Base-by-base conservation (phyloP, 1,139 yeast genomes). In the Protomyces arabidopsidicola region DNA sequence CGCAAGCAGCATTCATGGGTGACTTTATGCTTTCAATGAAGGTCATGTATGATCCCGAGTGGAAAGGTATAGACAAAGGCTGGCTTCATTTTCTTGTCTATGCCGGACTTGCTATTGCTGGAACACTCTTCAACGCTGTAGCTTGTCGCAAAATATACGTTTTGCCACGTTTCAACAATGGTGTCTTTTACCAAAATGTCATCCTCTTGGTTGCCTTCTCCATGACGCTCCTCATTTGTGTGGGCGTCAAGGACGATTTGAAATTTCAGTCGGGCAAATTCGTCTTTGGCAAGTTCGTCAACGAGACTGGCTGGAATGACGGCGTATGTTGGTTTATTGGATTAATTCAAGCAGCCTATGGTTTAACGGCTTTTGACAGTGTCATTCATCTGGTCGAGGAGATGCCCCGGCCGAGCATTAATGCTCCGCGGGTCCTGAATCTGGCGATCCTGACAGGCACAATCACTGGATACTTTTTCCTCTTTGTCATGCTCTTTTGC, bases 341-440 rank as follows among this genome's bases (percentile, higher is more conserved):
- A 1, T 42, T 59, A 20, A 52, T 59, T 59, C 63, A 52, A 27
- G 63, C 57, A 22, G 57, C 89, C 39, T 87, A 87, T 73, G 87
- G 93, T 24, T 77, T 88, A 69, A 88, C 89, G 67, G 95, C 95
- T 0, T 88, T 87, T 73, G 95, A 95, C 27, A 84, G 88, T 82
- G 77, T 88, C 38, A 88, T 90, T 22, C 86, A 93, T 8, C 82
- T 88, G 79, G 84, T 91, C 50, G 96, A 88, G 72, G 96, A 88
- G 74, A 93, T 88, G 14, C 84, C 84, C 69, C 79, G 79, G 39
- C 93, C 63, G 6, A 34, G 45, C 9, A 53, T 79, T 68, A 85
- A 84, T 64, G 85, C 89, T 72, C 91, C 96, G n/a, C 82, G 82
- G 67, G 95, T 95, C 3, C 83, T 88, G 70, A 75, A 86, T 1